Percentiles rank a stretch among this genome's conserved stretches.
Evolutionary conservation across 1,139 yeast species (phyloP).

Genomic region (Kazachstania sp.): DNA sequence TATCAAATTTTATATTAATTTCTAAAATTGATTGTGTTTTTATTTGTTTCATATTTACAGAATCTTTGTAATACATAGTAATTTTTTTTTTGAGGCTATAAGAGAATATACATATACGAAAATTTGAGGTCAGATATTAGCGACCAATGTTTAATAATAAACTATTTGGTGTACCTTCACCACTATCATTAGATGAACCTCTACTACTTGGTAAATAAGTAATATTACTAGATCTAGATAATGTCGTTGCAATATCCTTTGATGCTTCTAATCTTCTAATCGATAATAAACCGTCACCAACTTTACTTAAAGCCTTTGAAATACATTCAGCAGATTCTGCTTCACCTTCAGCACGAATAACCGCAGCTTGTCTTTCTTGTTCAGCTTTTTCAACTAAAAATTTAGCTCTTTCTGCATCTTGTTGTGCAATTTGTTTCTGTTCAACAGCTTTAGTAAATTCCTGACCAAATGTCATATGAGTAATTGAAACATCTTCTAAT

Average conservation of each 20-base stretch:
- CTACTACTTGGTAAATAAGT: slow-evolving; percentile 74
- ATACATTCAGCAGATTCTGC: slow-evolving; percentile 97
- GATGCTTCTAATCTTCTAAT: slow-evolving; percentile 96
- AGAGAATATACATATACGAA: neutral
- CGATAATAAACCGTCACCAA: slow-evolving; percentile 92
- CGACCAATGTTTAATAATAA: slow-evolving; percentile 39
- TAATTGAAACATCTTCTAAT: slow-evolving; percentile 94
- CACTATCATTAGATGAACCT: slow-evolving; percentile 31
- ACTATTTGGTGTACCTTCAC: slow-evolving; percentile 34
- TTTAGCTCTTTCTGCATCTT: slow-evolving; percentile 96
- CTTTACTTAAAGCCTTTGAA: slow-evolving; percentile 84
- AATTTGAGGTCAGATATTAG: slow-evolving; percentile 2
- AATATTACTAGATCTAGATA: slow-evolving; percentile 76
- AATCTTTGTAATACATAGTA: neutral
- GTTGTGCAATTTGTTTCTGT: slow-evolving; percentile 98
- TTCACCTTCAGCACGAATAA: slow-evolving; percentile 98
- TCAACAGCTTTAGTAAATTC: slow-evolving; percentile 99
- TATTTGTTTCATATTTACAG: neutral
- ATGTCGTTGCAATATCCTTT: slow-evolving; percentile 84
- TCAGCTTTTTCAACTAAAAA: slow-evolving; percentile 94
- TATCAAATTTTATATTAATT: neutral
- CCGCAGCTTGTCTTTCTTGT: slow-evolving; percentile 91
- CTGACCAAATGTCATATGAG: slow-evolving; percentile 94
- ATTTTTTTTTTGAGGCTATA: neutral
- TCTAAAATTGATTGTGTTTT: no score